Evolutionary conservation across 2,329 filamentous ascomycete genomes (phyloP).

Genomic region (Tolypocladium endophyticum): DNA sequence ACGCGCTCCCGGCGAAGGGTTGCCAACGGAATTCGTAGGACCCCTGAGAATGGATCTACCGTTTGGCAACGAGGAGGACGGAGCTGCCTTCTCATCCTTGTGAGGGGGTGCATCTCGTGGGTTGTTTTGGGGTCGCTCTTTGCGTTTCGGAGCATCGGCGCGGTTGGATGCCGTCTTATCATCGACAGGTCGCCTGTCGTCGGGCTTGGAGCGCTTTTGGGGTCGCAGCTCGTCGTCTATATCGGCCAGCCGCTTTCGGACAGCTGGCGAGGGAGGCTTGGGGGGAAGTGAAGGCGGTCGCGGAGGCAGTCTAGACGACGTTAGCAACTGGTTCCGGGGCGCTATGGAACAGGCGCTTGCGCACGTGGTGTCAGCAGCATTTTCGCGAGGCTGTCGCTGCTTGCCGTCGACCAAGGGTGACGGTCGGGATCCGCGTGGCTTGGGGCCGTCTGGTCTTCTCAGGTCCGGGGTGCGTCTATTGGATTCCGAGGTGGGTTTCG

Average conservation of each 20-base stretch:
- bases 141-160: slow-evolving; percentile 21
- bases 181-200: slow-evolving; percentile 20
- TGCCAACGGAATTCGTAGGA: slow-evolving; percentile 13
- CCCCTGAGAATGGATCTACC: slow-evolving; percentile 24
- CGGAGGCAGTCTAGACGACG: slow-evolving; percentile 19
- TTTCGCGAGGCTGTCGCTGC: slow-evolving; percentile 18
- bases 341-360: neutral
- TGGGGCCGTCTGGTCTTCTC: slow-evolving; percentile 14
- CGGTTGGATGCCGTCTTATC: slow-evolving; percentile 18
- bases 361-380: slow-evolving; percentile 19
- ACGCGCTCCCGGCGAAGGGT: slow-evolving; percentile 25
- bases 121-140: slow-evolving; percentile 13
- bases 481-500: neutral
- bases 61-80: slow-evolving; percentile 22
- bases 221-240: slow-evolving; percentile 31
- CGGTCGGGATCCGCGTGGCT: slow-evolving; percentile 11
- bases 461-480: neutral
- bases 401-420: slow-evolving; percentile 13
- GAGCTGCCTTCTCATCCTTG: slow-evolving; percentile 15
- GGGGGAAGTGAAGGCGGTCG: slow-evolving; percentile 26
- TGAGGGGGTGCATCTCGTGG: slow-evolving; percentile 16
- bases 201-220: slow-evolving; percentile 35
- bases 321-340: slow-evolving; percentile 5
- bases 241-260: slow-evolving; percentile 36
- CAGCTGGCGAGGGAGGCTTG: slow-evolving; percentile 30